Percentiles rank a stretch among this genome's conserved stretches.
Conservation (phyloP, 345 rosid species). For the Erodium maritimum region DNA sequence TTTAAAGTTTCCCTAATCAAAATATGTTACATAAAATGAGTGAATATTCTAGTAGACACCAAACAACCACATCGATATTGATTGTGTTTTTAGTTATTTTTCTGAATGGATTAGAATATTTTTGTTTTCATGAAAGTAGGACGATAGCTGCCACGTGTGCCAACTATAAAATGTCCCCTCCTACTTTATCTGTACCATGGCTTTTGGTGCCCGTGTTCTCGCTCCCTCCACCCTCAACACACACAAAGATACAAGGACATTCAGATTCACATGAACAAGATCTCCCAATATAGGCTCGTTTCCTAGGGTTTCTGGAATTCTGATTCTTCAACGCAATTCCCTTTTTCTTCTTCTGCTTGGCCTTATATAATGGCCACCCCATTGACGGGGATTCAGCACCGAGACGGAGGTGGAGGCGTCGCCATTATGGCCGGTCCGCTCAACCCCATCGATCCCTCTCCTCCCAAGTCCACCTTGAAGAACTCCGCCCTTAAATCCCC, state of each 20-base stretch:
- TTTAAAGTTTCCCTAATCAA: too few species aligned
- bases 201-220: too few species aligned
- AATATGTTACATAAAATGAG: too few species aligned
- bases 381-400: conserved; percentile 28
- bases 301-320: background rate
- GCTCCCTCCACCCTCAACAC: background rate
- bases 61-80: too few species aligned
- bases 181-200: background rate
- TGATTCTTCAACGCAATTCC: background rate
- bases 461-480: conserved; percentile 33
- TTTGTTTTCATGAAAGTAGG: too few species aligned
- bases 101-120: too few species aligned
- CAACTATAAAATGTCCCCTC: background rate
- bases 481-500: conserved; percentile 50
- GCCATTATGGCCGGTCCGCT: conserved; percentile 51
- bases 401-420: conserved; percentile 32
- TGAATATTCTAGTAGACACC: too few species aligned
- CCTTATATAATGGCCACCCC: conserved; percentile 38
- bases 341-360: background rate
- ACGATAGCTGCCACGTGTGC: conserved; percentile 12
- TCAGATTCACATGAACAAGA: too few species aligned
- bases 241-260: background rate
- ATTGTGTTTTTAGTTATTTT: too few species aligned
- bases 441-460: conserved; percentile 31
- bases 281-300: background rate